Conservation (phyloP, 306 rosid species). For the Mucuna pruriens region DNA sequence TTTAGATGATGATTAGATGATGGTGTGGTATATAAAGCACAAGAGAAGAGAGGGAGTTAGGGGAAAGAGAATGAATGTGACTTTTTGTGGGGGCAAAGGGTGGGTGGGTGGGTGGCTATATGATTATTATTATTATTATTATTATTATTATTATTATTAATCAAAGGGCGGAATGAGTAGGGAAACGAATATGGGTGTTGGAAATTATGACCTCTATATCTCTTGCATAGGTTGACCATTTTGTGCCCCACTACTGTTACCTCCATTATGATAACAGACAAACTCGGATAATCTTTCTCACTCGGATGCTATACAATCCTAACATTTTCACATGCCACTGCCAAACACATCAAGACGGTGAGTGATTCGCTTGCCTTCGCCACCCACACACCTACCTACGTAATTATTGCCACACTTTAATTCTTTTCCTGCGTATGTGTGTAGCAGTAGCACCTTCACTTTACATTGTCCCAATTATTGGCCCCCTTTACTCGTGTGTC, state of each 20-base stretch:
- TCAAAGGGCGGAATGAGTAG: constrained; percentile 77
- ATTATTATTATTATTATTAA: constrained; percentile 74
- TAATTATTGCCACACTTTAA: constrained; percentile 50
- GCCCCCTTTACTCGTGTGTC: constrained; percentile 13
- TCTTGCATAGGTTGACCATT: constrained; percentile 90
- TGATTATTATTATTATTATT: too few relatives aligned
- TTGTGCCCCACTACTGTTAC: constrained; percentile 66
- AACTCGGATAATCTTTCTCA: constrained; percentile 42
- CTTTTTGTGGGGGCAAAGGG: constrained; percentile 70
- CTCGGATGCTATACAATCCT: constrained; percentile 34
- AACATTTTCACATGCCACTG: constrained; percentile 58
- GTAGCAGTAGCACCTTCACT: constrained; percentile 40
- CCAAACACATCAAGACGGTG: constrained; percentile 76
- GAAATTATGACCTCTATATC: constrained; percentile 51
- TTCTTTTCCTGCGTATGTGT: constrained; percentile 41
- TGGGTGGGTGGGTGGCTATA: constrained; percentile 95
- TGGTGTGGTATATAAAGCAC: constrained; percentile 52
- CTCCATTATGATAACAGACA: constrained; percentile 53
- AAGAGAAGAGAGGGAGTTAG: constrained; percentile 39
- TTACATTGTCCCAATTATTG: constrained; percentile 57
- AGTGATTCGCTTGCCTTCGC: constrained; percentile 53
- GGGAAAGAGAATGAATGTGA: constrained; percentile 64
- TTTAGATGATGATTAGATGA: constrained; percentile 36
- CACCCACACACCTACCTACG: constrained; percentile 54
- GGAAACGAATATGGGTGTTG: constrained; percentile 59